These are phyloP conservation scores for Scortechinia acanthostroma DNA, from an alignment of 2,329 filamentous ascomycete genomes.

Conservation along the genomic window DNA sequence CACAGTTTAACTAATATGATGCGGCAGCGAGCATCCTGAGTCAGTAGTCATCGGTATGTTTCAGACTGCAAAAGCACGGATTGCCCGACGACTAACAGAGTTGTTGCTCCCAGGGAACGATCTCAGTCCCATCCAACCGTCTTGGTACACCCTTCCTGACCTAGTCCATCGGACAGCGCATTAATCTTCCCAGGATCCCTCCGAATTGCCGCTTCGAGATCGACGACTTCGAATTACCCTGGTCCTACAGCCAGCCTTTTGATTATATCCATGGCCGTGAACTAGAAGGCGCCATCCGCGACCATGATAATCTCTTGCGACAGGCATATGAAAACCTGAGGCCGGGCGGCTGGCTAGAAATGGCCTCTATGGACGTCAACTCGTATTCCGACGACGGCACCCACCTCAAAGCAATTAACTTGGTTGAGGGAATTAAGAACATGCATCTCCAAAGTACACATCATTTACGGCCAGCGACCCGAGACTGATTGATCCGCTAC, in stretches of 20 bases:
- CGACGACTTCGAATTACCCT: slow-evolving; percentile 44
- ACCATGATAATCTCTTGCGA: slow-evolving; percentile 37
- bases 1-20: no score
- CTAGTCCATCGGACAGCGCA: no score
- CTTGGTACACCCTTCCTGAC: no score
- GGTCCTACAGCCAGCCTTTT: slow-evolving; percentile 37
- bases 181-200: no score
- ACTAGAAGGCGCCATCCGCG: slow-evolving; percentile 38
- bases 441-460: neutral
- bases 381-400: slow-evolving; percentile 17
- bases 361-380: slow-evolving; percentile 11
- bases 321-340: slow-evolving; percentile 30
- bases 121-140: slow-evolving; percentile 37
- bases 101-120: slow-evolving; percentile 19
- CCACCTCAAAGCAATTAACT: slow-evolving; percentile 11
- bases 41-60: slow-evolving; percentile 28
- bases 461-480: neutral
- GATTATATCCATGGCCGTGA: slow-evolving; percentile 45
- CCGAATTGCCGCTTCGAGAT: slow-evolving; percentile 46
- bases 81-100: no score
- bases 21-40: slow-evolving; percentile 23
- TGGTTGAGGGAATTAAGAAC: slow-evolving; percentile 12
- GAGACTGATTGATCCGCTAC: no score
- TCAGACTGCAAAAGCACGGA: no score
- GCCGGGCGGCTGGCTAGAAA: slow-evolving; percentile 31